Evolutionary conservation across 208 protist species (phyloP).

Genomic region (Leptomonas pyrrhocoris): DNA sequence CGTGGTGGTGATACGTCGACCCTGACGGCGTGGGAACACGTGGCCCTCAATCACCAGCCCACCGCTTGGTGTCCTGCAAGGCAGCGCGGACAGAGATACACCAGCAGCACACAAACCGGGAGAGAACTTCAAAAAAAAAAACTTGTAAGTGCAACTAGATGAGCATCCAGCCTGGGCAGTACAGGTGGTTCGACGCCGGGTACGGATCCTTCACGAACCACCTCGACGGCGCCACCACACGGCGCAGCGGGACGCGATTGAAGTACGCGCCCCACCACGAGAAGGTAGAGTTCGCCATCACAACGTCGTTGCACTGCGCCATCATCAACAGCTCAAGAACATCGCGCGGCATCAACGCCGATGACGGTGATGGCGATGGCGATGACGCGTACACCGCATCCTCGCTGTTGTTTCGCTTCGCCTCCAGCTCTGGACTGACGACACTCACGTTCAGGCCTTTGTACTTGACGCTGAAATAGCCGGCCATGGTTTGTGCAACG

Average conservation of each 20-base stretch:
- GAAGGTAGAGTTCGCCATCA: conserved; percentile 90
- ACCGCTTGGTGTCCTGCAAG: too few species aligned
- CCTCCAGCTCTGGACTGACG: conserved; percentile 39
- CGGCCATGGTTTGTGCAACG: conserved; percentile 50
- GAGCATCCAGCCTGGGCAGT: conserved; percentile 76
- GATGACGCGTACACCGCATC: too few species aligned
- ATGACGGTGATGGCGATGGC: too few species aligned
- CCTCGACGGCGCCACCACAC: conserved; percentile 67
- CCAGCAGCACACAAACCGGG: not conserved
- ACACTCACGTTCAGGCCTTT: conserved; percentile 47
- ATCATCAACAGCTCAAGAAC: conserved; percentile 86
- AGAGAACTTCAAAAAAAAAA: not conserved
- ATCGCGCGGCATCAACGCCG: conserved; percentile 37
- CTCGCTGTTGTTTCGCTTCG: too few species aligned
- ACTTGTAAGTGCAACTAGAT: conserved; percentile 24
- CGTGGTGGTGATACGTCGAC: too few species aligned
- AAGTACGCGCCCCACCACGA: conserved; percentile 90
- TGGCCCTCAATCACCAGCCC: too few species aligned
- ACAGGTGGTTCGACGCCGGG: conserved; percentile 74
- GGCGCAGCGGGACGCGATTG: conserved; percentile 54
- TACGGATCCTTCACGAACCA: conserved; percentile 88
- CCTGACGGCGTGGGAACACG: too few species aligned
- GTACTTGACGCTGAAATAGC: conserved; percentile 67
- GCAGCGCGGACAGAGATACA: too few species aligned
- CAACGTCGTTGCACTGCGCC: conserved; percentile 77